Conservation (phyloP, 23 red algal species). For the Gracilaria caudata region DNA sequence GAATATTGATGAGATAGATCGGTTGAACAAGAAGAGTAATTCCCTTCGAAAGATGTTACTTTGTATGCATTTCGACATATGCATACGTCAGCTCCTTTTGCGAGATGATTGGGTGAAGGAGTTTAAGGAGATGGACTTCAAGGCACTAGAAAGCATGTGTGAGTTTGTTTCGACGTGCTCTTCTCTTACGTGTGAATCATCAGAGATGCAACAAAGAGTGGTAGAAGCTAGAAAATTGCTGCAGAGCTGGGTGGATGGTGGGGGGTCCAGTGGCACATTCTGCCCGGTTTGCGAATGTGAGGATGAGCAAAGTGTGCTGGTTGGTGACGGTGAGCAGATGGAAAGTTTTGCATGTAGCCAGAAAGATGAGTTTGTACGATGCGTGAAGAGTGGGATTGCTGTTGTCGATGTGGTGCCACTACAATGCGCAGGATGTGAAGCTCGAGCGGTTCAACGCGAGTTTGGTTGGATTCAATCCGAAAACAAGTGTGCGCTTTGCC, state of each 20-base stretch:
- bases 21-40: neutral
- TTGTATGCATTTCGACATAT: conserved; percentile 50
- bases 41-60: neutral
- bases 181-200: neutral
- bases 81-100: neutral
- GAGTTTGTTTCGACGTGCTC: conserved; percentile 19
- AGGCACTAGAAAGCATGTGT: conserved; percentile 52
- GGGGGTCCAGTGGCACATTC: neutral
- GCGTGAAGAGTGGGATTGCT: conserved; percentile 42
- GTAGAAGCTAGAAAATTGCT: neutral
- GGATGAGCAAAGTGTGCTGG: conserved; percentile 5
- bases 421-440: conserved; percentile 35
- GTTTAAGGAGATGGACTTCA: conserved; percentile 9
- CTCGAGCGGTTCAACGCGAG: neutral
- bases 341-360: neutral
- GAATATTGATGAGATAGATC: neutral
- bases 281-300: conserved; percentile 34
- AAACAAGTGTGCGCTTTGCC: conserved; percentile 27
- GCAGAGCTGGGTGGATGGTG: neutral
- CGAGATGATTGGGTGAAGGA: neutral
- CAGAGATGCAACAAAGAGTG: neutral
- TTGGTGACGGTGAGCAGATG: neutral
- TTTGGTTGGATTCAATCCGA: conserved; percentile 38
- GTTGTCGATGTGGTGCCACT: conserved; percentile 35
- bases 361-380: conserved; percentile 27